phyloP scores from a whole-genome alignment of 1,284 basidiomycete species.

The Phlebopus sp. region DNA sequence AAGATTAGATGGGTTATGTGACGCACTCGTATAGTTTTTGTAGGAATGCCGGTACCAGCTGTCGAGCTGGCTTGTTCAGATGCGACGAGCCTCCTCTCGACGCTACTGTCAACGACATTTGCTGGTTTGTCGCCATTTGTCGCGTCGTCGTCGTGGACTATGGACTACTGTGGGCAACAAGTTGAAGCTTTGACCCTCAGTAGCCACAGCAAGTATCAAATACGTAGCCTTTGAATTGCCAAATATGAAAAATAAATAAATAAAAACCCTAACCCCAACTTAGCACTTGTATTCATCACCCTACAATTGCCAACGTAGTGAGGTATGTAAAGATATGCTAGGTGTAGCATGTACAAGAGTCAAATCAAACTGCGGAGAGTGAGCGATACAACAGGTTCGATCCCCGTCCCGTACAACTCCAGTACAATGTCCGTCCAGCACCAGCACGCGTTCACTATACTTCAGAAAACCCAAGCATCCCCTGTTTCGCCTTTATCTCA shows the following conservation, averaged over 20 bases:
- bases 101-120: constrained; percentile 52
- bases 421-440: background rate
- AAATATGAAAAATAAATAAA: constrained; percentile 9
- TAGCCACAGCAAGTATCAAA: constrained; percentile 18
- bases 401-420: background rate
- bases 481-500: constrained; percentile 63
- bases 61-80: constrained; percentile 51
- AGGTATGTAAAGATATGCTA: too few species aligned
- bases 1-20: constrained; percentile 27
- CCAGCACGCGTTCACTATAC: background rate
- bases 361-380: too few species aligned
- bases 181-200: constrained; percentile 8
- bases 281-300: constrained; percentile 2
- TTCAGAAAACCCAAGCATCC: constrained; percentile 32
- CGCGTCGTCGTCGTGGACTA: constrained; percentile 8
- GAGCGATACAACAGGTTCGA: background rate
- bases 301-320: too few species aligned
- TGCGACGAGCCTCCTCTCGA: constrained; percentile 41
- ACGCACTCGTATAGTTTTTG: constrained; percentile 90
- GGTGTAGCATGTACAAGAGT: background rate
- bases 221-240: background rate
- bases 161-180: constrained; percentile 1
- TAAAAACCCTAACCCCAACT: constrained; percentile 1
- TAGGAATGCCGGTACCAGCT: constrained; percentile 80
- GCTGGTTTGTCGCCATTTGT: constrained; percentile 34